Percentiles rank a stretch among this genome's conserved stretches.
These are phyloP conservation scores for Lentinula guzmanii DNA, from an alignment of 768 basidiomycete genomes.

Conservation along the genomic window DNA sequence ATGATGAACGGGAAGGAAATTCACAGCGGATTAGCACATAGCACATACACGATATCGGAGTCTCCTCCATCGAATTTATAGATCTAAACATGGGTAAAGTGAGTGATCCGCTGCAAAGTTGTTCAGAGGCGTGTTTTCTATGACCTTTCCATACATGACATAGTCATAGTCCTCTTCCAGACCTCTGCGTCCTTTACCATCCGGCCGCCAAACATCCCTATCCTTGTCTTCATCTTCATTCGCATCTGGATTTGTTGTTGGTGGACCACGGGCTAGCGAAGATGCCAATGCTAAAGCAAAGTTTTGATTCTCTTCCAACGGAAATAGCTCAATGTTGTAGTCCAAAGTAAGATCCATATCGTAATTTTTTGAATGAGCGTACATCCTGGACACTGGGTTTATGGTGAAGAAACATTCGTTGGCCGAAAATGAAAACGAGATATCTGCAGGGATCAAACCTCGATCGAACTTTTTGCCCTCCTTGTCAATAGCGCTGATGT, in stretches of 20 bases:
- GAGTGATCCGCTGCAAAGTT: background rate
- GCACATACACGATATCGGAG: conserved; percentile 76
- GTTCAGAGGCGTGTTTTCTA: conserved; percentile 10
- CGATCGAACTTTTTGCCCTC: conserved; percentile 98
- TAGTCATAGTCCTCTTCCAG: conserved; percentile 97
- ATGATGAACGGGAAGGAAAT: conserved; percentile 4
- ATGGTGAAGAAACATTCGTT: background rate
- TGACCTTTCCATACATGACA: conserved; percentile 97
- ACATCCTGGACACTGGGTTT: conserved; percentile 78
- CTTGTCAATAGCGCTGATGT: conserved; percentile 75
- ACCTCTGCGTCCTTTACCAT: conserved; percentile 72
- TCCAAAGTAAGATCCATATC: conserved; percentile 92
- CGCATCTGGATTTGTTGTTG: conserved; percentile 41
- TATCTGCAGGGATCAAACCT: conserved; percentile 47
- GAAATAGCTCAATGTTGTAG: conserved; percentile 89
- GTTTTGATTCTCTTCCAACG: conserved; percentile 57
- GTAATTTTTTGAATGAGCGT: conserved; percentile 85
- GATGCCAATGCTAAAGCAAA: conserved; percentile 86
- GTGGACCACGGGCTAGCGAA: conserved; percentile 59
- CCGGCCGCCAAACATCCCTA: conserved; percentile 78
- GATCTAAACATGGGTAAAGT: conserved; percentile 44
- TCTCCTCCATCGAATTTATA: conserved; percentile 93
- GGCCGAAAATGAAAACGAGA: background rate
- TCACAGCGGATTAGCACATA: background rate
- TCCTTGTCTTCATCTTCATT: conserved; percentile 67